A percentile compares a stretch with the other conserved stretches of the same genome.
These are phyloP conservation scores for Haplosporangium sp. DNA, from an alignment of 371 early-diverging fungal genomes.

Conservation along the genomic window DNA sequence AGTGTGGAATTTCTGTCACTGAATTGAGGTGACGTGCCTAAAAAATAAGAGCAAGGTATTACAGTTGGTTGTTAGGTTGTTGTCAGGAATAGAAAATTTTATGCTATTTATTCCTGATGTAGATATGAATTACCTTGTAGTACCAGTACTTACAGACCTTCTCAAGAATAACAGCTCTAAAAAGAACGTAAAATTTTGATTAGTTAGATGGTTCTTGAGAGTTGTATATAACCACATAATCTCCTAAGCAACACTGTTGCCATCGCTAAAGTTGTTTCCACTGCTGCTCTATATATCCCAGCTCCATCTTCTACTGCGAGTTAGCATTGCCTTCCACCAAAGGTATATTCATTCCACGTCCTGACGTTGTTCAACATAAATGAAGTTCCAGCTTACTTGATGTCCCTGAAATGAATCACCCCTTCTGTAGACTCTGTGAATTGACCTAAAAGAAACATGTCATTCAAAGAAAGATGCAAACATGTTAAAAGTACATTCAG, in stretches of 20 bases:
- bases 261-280: background rate
- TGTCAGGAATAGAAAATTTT: too few species aligned
- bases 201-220: background rate
- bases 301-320: background rate
- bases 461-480: background rate
- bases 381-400: conserved; percentile 73
- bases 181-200: background rate
- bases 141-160: conserved; percentile 93
- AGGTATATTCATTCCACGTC: background rate
- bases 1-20: conserved; percentile 87
- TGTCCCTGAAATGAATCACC: conserved; percentile 89
- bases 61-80: background rate
- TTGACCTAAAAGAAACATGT: conserved; percentile 66
- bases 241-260: too few species aligned
- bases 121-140: conserved; percentile 65
- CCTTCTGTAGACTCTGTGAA: conserved; percentile 93
- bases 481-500: background rate
- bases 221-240: background rate
- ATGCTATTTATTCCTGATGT: background rate
- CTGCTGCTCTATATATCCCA: background rate
- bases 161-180: conserved; percentile 90
- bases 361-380: background rate
- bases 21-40: conserved; percentile 72
- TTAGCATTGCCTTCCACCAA: too few species aligned
- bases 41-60: background rate